These are phyloP conservation scores for Aphanomyces astaci DNA, from an alignment of 352 stramenopile genomes.

Conservation along the genomic window DNA sequence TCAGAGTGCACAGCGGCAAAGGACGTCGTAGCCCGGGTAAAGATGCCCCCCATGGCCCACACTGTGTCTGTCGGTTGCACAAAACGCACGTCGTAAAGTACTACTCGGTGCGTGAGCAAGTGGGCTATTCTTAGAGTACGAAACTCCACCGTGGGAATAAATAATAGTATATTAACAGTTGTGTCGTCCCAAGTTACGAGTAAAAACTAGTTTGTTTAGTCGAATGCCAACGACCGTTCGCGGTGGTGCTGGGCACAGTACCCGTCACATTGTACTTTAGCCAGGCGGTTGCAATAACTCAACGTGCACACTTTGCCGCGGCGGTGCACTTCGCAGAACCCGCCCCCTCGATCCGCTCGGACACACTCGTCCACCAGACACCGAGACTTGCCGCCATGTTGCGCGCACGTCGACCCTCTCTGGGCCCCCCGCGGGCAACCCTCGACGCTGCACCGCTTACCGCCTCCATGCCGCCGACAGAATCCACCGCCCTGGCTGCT, in stretches of 20 bases:
- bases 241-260: conserved; percentile 21
- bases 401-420: conserved; percentile 14
- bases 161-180: too few species aligned
- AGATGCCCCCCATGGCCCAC: too few species aligned
- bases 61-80: too few species aligned
- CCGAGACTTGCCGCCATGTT: conserved; percentile 15
- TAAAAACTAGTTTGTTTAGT: too few species aligned
- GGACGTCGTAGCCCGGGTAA: too few species aligned
- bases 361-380: conserved; percentile 20
- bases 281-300: conserved; percentile 18
- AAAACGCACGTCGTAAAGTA: too few species aligned
- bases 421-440: conserved; percentile 15
- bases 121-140: too few species aligned
- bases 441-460: conserved; percentile 20
- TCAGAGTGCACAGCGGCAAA: too few species aligned
- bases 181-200: too few species aligned
- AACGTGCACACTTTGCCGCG: conserved; percentile 1
- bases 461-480: conserved; percentile 20
- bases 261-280: conserved; percentile 8
- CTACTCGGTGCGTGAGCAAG: too few species aligned
- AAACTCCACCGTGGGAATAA: too few species aligned
- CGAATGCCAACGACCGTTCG: neutral
- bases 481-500: conserved; percentile 24
- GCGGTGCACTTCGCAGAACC: conserved; percentile 21
- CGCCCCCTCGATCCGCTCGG: conserved; percentile 13